phyloP scores from a whole-genome alignment of 805 yeast species.

The Wickerhamiella parazyma region DNA sequence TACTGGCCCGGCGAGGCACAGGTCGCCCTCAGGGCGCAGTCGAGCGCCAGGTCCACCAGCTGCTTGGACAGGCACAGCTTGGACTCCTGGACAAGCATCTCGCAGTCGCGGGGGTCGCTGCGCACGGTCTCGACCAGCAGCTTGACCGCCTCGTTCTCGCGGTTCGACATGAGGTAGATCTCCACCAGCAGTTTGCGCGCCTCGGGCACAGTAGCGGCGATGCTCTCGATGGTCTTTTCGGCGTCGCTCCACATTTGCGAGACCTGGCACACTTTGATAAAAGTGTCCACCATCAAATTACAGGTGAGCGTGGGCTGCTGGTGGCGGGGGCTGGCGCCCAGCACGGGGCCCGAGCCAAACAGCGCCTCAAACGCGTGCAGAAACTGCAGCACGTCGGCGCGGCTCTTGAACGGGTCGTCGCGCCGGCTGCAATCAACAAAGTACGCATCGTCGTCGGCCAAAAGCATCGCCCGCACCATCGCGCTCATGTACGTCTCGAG shows the following conservation, averaged over 20 bases:
- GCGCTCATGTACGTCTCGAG: conserved; percentile 48
- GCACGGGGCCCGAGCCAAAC: conserved; percentile 48
- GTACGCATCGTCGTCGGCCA: conserved; percentile 65
- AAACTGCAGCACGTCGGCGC: conserved; percentile 39
- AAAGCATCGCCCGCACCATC: conserved; percentile 60
- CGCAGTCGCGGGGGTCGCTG: conserved; percentile 40
- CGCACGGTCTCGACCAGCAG: conserved; percentile 31
- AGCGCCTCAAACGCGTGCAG: conserved; percentile 51
- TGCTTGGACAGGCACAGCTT: conserved; percentile 44
- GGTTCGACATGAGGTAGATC: conserved; percentile 30
- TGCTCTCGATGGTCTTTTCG: conserved; percentile 40
- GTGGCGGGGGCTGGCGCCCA: conserved; percentile 55
- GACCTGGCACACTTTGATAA: conserved; percentile 46
- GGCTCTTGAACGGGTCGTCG: conserved; percentile 54
- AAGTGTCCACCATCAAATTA: conserved; percentile 66
- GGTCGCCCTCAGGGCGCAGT: conserved; percentile 46
- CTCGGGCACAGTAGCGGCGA: conserved; percentile 40
- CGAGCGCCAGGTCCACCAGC: conserved; percentile 41
- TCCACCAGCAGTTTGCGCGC: conserved; percentile 37
- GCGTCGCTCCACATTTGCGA: conserved; percentile 55
- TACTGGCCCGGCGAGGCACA: conserved; percentile 65
- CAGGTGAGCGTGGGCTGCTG: conserved; percentile 52
- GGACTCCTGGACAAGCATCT: conserved; percentile 48
- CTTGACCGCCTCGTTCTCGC: conserved; percentile 37
- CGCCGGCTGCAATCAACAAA: conserved; percentile 73